Evolutionary conservation across 345 rosid species (phyloP).

Genomic region (Anacardium occidentale): DNA sequence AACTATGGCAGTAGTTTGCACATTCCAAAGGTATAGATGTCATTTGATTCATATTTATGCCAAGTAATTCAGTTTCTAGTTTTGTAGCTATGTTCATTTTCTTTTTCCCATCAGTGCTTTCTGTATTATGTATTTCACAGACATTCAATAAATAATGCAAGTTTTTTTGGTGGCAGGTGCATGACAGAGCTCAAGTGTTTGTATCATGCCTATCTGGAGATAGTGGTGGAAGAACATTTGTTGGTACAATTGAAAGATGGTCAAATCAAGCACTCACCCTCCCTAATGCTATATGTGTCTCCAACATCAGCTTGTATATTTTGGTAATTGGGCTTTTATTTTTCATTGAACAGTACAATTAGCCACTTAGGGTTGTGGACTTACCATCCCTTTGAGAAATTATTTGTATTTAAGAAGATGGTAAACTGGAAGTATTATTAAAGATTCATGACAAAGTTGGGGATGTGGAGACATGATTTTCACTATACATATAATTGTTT

Average conservation of each 20-base stretch:
- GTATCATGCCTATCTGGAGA: slow-evolving; percentile 50
- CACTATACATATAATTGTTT: too few relatives aligned
- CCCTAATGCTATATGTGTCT: slow-evolving; percentile 52
- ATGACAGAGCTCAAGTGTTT: slow-evolving; percentile 89
- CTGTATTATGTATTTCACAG: neutral
- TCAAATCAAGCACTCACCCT: slow-evolving; percentile 57
- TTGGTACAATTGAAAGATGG: slow-evolving; percentile 72
- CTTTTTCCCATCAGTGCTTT: neutral
- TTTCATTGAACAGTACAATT: neutral
- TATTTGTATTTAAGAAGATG: too few relatives aligned
- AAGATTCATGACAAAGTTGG: too few relatives aligned
- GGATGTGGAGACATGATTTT: too few relatives aligned
- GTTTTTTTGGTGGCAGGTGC: slow-evolving; percentile 54
- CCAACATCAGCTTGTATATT: slow-evolving; percentile 58
- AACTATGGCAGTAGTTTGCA: slow-evolving; percentile 46
- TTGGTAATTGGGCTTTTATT: slow-evolving; percentile 44
- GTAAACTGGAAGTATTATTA: too few relatives aligned
- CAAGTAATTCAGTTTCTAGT: neutral
- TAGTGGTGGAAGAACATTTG: slow-evolving; percentile 37
- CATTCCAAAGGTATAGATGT: slow-evolving; percentile 61
- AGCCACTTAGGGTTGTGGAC: too few relatives aligned
- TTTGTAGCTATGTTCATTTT: neutral
- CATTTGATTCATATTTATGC: slow-evolving; percentile 13
- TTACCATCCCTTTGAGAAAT: too few relatives aligned
- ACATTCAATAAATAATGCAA: slow-evolving; percentile 3